These are phyloP conservation scores for Coemansia sp. DNA, from an alignment of 192 early-diverging fungal species.

Conservation along the genomic window DNA sequence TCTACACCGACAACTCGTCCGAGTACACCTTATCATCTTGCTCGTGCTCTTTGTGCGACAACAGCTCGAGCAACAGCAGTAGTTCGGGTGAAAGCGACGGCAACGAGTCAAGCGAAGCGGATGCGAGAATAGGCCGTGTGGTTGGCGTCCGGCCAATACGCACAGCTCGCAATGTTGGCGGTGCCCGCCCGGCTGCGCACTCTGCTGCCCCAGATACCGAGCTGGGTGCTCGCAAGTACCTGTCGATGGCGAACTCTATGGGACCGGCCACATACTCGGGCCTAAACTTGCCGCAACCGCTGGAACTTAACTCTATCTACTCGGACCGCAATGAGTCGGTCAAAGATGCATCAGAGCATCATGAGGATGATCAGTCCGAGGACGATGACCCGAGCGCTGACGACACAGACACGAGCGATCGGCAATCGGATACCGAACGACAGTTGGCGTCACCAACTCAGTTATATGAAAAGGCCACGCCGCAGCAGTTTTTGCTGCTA, in stretches of 20 bases:
- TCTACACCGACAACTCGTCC: constrained; percentile 27
- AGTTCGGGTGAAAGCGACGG: not conserved
- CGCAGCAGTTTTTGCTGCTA: constrained; percentile 43
- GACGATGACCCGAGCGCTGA: not conserved
- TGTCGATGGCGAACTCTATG: not conserved
- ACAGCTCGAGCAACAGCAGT: not conserved
- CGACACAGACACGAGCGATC: not conserved
- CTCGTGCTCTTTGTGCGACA: constrained; percentile 35
- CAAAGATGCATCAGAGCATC: not conserved
- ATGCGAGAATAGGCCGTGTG: not conserved
- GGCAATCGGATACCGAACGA: not conserved
- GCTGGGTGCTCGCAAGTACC: not conserved
- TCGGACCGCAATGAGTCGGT: not conserved
- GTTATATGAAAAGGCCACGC: not conserved
- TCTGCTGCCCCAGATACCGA: not conserved
- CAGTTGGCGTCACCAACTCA: not conserved
- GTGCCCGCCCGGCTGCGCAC: not conserved
- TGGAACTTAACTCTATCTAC: constrained; percentile 18
- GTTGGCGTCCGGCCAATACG: not conserved
- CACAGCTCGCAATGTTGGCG: not conserved
- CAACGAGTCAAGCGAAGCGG: not conserved
- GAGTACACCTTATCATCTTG: constrained; percentile 41
- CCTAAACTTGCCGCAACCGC: constrained; percentile 30
- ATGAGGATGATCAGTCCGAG: not conserved
- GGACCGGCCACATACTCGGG: constrained; percentile 14